Evolutionary conservation across 1,139 yeast species (phyloP), one percentile per base, ranked within the genome.

Genomic region (Candida sanyaensis): DNA sequence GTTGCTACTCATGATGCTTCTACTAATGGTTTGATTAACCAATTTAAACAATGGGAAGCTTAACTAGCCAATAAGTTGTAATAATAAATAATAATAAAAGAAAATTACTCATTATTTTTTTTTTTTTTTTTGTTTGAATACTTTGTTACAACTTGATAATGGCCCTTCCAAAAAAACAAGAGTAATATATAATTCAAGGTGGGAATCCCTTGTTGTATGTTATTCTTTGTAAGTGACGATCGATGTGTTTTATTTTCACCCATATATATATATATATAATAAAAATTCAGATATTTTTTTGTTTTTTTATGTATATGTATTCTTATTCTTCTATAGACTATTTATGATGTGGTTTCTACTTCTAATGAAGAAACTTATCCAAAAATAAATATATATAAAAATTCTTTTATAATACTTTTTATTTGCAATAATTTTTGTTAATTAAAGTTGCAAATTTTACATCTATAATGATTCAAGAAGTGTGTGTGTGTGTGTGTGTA

Each of bases 21-120:
- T 46, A 93, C 99, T 62, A 88, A 86, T 66, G 90, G 88, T 54
- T 82, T 93, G 75, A 90, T 93, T 73, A 92, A 93, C 86, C 87
- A 87, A 73, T 93, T 90, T 84, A 91, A 92, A 80, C 69, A 80
- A 63, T 92, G 98, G 98, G 78, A 88, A 64, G 44, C 39, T 10
- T 47, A 43, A 47, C 47, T 49, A 36, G 28, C 37, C 30, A 30
- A 21, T 13, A 45, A 45, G 41, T 46, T 40, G 37, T 39, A 40
- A 24, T 17, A 17, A 17, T 17, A 17, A 17, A n/a, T n/a, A n/a
- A n/a, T n/a, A n/a, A n/a, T n/a, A n/a, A n/a, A n/a, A n/a, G n/a
- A 17, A 17, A 17, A 17, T 2, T 17, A 17, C 21, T 17, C 21
- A 8, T 33, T 21, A n/a, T n/a, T n/a, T n/a, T n/a, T n/a, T n/a